Evolutionary conservation across 2,329 filamentous ascomycete species (phyloP).

Genomic region (Diaporthe ilicicola): DNA sequence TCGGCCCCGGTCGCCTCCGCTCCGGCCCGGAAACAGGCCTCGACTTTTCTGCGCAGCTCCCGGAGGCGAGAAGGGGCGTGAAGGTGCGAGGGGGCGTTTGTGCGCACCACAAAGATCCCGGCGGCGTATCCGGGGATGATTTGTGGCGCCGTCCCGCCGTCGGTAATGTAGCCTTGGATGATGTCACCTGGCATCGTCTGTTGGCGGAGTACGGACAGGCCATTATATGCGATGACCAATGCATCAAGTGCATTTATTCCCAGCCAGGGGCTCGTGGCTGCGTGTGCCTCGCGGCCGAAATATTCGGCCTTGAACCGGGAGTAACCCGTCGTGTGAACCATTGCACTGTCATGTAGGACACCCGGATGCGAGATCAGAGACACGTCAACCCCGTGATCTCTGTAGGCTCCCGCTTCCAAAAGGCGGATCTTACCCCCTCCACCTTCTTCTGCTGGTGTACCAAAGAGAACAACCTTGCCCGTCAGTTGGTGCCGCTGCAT

Average conservation of each 20-base stretch:
- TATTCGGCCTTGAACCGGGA: constrained; percentile 60
- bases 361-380: constrained; percentile 53
- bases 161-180: constrained; percentile 60
- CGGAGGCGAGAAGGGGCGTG: constrained; percentile 48
- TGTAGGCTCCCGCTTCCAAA: constrained; percentile 54
- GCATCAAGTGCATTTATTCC: constrained; percentile 69
- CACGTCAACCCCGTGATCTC: constrained; percentile 47
- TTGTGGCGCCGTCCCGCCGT: constrained; percentile 63
- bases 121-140: constrained; percentile 62
- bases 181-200: constrained; percentile 61
- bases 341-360: constrained; percentile 53
- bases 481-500: constrained; percentile 50
- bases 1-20: constrained; percentile 55
- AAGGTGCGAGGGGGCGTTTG: constrained; percentile 36
- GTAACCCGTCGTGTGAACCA: constrained; percentile 62
- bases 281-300: constrained; percentile 63
- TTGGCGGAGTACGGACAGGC: constrained; percentile 61
- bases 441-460: constrained; percentile 58
- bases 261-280: constrained; percentile 65
- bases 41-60: constrained; percentile 51
- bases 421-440: constrained; percentile 53
- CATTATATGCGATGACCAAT: constrained; percentile 57
- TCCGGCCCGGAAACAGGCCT: constrained; percentile 51
- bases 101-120: constrained; percentile 54
- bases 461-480: constrained; percentile 56